Percentiles rank a stretch among this genome's conserved stretches.
Conservation (phyloP, 1,139 yeast species). For the Barnettozyma hawaiiensis region DNA sequence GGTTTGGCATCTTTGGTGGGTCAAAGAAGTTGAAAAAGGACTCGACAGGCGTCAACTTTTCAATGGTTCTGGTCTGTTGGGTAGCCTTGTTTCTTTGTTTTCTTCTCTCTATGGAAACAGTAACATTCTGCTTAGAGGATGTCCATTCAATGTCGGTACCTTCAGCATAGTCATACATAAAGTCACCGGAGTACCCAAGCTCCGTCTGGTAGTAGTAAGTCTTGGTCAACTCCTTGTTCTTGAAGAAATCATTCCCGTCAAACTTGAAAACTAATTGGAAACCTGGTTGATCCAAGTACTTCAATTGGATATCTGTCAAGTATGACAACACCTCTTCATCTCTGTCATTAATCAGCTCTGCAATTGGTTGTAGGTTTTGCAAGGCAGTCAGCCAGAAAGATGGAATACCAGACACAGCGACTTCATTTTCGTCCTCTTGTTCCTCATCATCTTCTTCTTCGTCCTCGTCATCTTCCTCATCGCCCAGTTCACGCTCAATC, state of each 20-base stretch:
- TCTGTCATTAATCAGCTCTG: conserved; percentile 84
- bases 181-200: conserved; percentile 92
- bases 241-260: conserved; percentile 69
- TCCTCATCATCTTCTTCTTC: conserved; percentile 42
- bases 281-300: conserved; percentile 80
- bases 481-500: conserved; percentile 42
- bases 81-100: conserved; percentile 98
- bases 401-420: conserved; percentile 71
- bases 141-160: conserved; percentile 86
- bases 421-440: conserved; percentile 39
- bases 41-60: conserved; percentile 86
- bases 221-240: conserved; percentile 67
- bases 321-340: conserved; percentile 78
- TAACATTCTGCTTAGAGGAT: conserved; percentile 73
- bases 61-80: conserved; percentile 93
- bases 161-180: conserved; percentile 94
- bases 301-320: conserved; percentile 69
- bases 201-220: conserved; percentile 93
- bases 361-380: conserved; percentile 75
- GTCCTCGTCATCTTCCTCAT: conserved; percentile 35
- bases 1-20: conserved; percentile 78
- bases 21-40: conserved; percentile 94
- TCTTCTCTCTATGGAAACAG: conserved; percentile 85
- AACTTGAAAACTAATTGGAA: conserved; percentile 83
- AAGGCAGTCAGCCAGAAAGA: conserved; percentile 95